Base-by-base conservation (phyloP, 78 protist species). In the Chrysochromulina parva region DNA sequence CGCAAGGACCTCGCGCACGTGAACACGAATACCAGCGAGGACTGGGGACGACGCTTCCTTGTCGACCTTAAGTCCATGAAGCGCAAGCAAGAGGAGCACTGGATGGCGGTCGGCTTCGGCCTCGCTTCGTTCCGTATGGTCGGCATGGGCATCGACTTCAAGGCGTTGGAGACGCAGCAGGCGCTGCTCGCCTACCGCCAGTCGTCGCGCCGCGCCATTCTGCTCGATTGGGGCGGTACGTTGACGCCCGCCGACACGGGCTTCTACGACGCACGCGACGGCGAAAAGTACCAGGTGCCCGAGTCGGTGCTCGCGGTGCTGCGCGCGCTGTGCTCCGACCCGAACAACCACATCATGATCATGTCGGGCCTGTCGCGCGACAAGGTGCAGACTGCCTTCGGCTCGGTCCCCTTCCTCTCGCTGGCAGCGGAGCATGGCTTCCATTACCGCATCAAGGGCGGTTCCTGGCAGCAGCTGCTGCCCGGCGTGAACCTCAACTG, bases 381-480 rank as follows among this genome's bases (percentile, higher is more conserved):
- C 48, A 50, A 14, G 55, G 47, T 53, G 62, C 38, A 78, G 17
- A 10, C 1, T 0, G 50, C 47, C n/a, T 78, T 78, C 59, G 62
- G 85, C n/a, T 19, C 48, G 47, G 62, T 78, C 17, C 85, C 85
- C 26, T 0, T 0, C 60, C n/a, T 78, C 62, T 48, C 62, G 3
- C 57, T 78, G 17, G 85, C 85, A 0, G 85, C 50, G n/a, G 85
- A 78, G 85, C 85, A 78, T 47, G 85, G 85, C 59, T 53, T 78
- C 17, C 60, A 22, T 60, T 78, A 53, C 59, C 85, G 85, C 20
- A 22, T 48, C 50, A 48, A 48, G 54, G 11, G 6, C 54, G 82
- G 82, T 13, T 55, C 53, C 24, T 73, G 82, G 82, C 54, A 48
- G 82, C 82, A 47, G 52, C 53, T 73, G n/a, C 7, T 73, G 53